A percentile compares a stretch with the other conserved stretches of the same genome.
Conservation (phyloP, 2,329 filamentous ascomycete species). For the Aspergillus aculeatus region DNA sequence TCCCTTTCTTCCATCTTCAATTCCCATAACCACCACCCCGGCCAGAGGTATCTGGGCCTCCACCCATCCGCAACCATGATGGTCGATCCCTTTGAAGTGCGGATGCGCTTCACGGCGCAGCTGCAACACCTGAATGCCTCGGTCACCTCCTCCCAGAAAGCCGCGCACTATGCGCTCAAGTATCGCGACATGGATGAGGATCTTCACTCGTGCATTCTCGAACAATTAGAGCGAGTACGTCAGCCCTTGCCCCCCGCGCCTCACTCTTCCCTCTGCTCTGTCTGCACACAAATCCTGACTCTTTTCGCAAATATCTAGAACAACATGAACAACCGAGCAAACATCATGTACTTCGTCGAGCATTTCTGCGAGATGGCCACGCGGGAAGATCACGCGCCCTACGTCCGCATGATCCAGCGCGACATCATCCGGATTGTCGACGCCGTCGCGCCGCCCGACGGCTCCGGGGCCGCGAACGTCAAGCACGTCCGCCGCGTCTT, state of each 20-base stretch:
- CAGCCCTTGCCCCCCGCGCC: too few relatives aligned
- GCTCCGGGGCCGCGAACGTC: conserved; percentile 86
- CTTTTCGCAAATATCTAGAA: conserved; percentile 53
- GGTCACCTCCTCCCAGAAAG: conserved; percentile 83
- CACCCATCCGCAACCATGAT: conserved; percentile 45
- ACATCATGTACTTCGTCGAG: conserved; percentile 99
- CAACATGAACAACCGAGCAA: conserved; percentile 94
- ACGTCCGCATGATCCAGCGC: conserved; percentile 90
- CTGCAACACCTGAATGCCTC: conserved; percentile 90
- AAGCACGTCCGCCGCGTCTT: conserved; percentile 86
- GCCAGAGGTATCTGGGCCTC: not conserved
- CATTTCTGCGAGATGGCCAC: conserved; percentile 84
- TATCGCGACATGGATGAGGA: conserved; percentile 96
- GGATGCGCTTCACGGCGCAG: conserved; percentile 91
- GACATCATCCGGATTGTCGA: conserved; percentile 92
- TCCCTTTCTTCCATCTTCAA: not conserved
- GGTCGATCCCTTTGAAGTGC: conserved; percentile 94
- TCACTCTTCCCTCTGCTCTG: not conserved
- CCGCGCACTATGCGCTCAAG: conserved; percentile 90
- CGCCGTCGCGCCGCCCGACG: conserved; percentile 82
- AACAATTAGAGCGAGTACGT: conserved; percentile 81
- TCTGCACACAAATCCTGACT: not conserved
- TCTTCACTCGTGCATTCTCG: conserved; percentile 92
- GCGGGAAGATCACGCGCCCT: conserved; percentile 73
- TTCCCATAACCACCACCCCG: not conserved